Percentiles rank a stretch among this genome's conserved stretches.
Conservation (phyloP, 1,284 basidiomycete species). For the Stygiomarasmius scandens region DNA sequence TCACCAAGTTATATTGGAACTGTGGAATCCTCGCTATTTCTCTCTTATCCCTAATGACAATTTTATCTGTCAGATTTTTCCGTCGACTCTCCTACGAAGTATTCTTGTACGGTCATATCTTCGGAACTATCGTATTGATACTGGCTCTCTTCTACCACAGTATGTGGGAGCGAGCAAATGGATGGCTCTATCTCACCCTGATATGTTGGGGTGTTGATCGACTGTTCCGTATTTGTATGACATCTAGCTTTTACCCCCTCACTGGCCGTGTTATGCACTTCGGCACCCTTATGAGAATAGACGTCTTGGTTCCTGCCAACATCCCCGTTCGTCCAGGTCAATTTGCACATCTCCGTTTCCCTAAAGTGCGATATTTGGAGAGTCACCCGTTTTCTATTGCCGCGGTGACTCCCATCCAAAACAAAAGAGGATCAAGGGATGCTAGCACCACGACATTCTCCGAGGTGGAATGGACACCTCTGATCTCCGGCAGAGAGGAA, state of each 20-base stretch:
- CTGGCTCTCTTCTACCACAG: conserved; percentile 11
- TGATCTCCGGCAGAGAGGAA: background rate
- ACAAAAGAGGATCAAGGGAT: background rate
- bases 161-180: conserved; percentile 6
- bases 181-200: conserved; percentile 11
- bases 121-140: background rate
- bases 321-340: conserved; percentile 2
- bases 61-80: conserved; percentile 4
- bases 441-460: background rate
- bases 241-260: conserved; percentile 4
- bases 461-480: conserved; percentile 1
- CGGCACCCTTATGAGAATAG: conserved; percentile 3
- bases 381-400: conserved; percentile 13
- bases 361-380: conserved; percentile 4
- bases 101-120: conserved; percentile 5
- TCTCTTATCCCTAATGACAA: conserved; percentile 1
- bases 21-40: conserved; percentile 8
- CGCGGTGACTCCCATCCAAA: background rate
- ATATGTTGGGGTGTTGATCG: conserved; percentile 8
- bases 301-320: conserved; percentile 2
- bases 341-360: conserved; percentile 12
- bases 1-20: conserved; percentile 4
- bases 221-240: conserved; percentile 6
- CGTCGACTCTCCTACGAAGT: conserved; percentile 9
- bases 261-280: background rate